These are phyloP conservation scores for Xylogone sp. DNA, from an alignment of 2,329 filamentous ascomycete species.

Conservation along the genomic window DNA sequence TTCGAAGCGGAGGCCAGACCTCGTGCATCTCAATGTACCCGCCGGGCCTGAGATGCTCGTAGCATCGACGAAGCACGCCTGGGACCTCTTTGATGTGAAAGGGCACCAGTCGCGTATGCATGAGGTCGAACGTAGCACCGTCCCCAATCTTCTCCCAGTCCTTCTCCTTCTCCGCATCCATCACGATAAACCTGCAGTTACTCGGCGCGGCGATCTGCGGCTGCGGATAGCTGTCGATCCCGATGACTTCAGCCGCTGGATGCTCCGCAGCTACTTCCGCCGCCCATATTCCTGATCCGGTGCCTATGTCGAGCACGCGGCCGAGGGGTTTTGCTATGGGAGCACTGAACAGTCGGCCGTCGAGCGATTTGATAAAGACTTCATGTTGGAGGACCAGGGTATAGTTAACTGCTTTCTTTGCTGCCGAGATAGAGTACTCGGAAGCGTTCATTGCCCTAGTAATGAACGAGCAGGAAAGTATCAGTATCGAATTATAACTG, in stretches of 20 bases:
- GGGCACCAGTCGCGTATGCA: constrained; percentile 1
- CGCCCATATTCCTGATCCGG: constrained; percentile 36
- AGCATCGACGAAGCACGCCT: background rate
- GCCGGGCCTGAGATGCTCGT: background rate
- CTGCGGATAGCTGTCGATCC: background rate
- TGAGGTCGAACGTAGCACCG: constrained; percentile 1
- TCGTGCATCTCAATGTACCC: constrained; percentile 1
- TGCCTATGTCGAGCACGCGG: constrained; percentile 34
- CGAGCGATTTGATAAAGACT: background rate
- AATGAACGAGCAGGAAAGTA: background rate
- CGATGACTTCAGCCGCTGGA: background rate
- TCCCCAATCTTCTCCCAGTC: background rate
- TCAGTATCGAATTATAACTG: too few species aligned
- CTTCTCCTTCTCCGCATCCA: constrained; percentile 1
- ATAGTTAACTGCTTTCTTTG: background rate
- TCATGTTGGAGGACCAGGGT: constrained; percentile 1
- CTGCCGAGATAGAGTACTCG: background rate
- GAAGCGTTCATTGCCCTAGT: background rate
- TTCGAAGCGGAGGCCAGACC: background rate
- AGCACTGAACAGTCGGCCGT: background rate
- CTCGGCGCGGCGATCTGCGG: background rate
- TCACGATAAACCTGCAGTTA: background rate
- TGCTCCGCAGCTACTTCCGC: background rate
- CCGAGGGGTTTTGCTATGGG: constrained; percentile 15
- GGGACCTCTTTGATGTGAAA: background rate